Conservation (phyloP, 2,329 filamentous ascomycete genomes). For the Aureobasidium sp. region DNA sequence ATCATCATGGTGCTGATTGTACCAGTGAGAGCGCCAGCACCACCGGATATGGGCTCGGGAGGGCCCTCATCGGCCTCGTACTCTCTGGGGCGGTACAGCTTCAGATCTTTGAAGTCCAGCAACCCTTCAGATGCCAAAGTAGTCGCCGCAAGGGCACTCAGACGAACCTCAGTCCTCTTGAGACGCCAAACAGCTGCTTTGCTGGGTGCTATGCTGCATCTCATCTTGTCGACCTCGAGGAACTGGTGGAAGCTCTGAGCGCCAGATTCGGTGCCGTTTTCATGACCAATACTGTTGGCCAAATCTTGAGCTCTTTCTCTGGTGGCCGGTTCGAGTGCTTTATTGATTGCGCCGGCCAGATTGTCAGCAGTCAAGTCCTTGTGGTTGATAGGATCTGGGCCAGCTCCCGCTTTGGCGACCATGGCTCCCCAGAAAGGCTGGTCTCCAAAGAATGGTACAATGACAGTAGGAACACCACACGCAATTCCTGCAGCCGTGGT, state of each 20-base stretch:
- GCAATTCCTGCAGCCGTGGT: constrained; percentile 48
- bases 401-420: constrained; percentile 33
- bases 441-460: constrained; percentile 52
- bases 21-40: constrained; percentile 64
- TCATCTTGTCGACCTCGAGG: constrained; percentile 54
- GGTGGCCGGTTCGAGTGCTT: constrained; percentile 32
- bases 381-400: constrained; percentile 36
- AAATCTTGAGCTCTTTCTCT: constrained; percentile 30
- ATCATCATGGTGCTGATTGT: constrained; percentile 71
- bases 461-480: constrained; percentile 43
- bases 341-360: constrained; percentile 36
- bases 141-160: constrained; percentile 66
- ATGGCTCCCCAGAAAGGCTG: constrained; percentile 57
- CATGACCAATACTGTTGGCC: constrained; percentile 33
- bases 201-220: constrained; percentile 61
- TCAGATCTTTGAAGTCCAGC: constrained; percentile 62
- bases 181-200: constrained; percentile 67
- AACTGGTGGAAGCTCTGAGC: constrained; percentile 38
- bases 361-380: constrained; percentile 34
- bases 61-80: constrained; percentile 72
- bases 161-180: constrained; percentile 54
- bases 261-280: constrained; percentile 34
- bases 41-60: constrained; percentile 70
- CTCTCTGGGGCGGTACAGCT: constrained; percentile 53
- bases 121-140: constrained; percentile 56